Evolutionary conservation across 768 basidiomycete genomes (phyloP), one percentile per base, ranked within the genome.

Genomic region (Tricholoma sp.): DNA sequence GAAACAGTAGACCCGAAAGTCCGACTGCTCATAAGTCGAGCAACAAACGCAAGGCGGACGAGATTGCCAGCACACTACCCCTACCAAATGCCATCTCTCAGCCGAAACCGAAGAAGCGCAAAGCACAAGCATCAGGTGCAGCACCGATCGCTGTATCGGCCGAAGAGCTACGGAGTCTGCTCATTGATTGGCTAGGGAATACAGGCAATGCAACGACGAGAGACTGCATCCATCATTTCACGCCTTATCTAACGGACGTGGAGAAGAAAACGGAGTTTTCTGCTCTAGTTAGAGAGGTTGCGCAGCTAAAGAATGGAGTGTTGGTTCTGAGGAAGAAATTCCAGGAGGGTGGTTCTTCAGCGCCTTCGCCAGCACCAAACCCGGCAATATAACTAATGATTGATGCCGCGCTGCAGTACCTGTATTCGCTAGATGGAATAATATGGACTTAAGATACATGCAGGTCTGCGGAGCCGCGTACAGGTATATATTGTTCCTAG

Each of bases 141-240:
- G 64, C 73, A 7, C 56, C 70, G 20, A 71, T 68, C 37, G 70
- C 71, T 28, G 68, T 69, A n/a, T 76, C 83, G 11, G 72, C 74
- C 12, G 79, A 81, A 53, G 84, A 86, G 65, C 70, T 91, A 58
- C 83, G 85, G 59, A 77, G 65, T 50, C 79, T 89, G 81, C 73
- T 93, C 55, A 75, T 92, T 57, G 85, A 88, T 50, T 92, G 90
- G 88, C 66, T 93, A 60, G 82, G 77, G 66, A 84, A 77, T 50
- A 84, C 82, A 36, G 76, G 82, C n/a, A 81, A 81, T 57, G 82
- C 88, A 52, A 84, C 83, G 54, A 92, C 90, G 33, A 77, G 85
- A 57, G 88, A 91, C 63, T 91, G 89, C 64, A 91, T 92, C 59
- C 81, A 83, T 52, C 80, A 89, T 66, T 93, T 92, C 66, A 85